phyloP scores from a whole-genome alignment of 2,329 filamentous ascomycete genomes.

The Alternaria alternata region DNA sequence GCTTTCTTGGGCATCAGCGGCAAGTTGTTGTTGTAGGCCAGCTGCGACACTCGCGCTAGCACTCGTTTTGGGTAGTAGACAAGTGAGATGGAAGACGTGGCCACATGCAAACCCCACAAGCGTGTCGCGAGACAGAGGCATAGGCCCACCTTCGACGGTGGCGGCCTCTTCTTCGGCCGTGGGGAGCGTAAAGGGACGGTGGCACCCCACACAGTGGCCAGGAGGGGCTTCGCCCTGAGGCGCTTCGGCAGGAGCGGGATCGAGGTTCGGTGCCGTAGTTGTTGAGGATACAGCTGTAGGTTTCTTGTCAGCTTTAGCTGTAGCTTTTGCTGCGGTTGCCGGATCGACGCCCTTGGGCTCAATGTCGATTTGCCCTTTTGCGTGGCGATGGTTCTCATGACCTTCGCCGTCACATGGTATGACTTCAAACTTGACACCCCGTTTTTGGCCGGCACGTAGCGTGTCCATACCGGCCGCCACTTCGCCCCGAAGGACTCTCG shows the following conservation, averaged over 20 bases:
- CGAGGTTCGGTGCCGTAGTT: slow-evolving; percentile 27
- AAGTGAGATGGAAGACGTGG: slow-evolving; percentile 80
- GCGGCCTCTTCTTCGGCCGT: slow-evolving; percentile 39
- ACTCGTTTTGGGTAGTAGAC: slow-evolving; percentile 64
- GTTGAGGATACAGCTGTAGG: slow-evolving; percentile 33
- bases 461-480: slow-evolving; percentile 84
- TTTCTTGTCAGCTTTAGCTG: slow-evolving; percentile 30
- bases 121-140: slow-evolving; percentile 62
- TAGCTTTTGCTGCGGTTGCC: slow-evolving; percentile 31
- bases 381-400: slow-evolving; percentile 20
- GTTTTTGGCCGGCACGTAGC: slow-evolving; percentile 79
- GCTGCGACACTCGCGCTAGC: slow-evolving; percentile 54
- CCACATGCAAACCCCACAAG: slow-evolving; percentile 83
- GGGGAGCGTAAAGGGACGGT: slow-evolving; percentile 41
- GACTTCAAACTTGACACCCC: slow-evolving; percentile 89
- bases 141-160: slow-evolving; percentile 31
- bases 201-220: slow-evolving; percentile 48
- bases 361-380: slow-evolving; percentile 36
- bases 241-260: slow-evolving; percentile 31
- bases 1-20: slow-evolving; percentile 54
- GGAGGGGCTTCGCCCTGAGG: slow-evolving; percentile 38
- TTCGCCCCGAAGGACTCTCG: slow-evolving; percentile 84
- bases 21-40: slow-evolving; percentile 55
- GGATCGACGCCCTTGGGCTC: slow-evolving; percentile 41
- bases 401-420: slow-evolving; percentile 52